Base-by-base conservation (phyloP, 495 filamentous ascomycete species). In the Talaromyces ruber region DNA sequence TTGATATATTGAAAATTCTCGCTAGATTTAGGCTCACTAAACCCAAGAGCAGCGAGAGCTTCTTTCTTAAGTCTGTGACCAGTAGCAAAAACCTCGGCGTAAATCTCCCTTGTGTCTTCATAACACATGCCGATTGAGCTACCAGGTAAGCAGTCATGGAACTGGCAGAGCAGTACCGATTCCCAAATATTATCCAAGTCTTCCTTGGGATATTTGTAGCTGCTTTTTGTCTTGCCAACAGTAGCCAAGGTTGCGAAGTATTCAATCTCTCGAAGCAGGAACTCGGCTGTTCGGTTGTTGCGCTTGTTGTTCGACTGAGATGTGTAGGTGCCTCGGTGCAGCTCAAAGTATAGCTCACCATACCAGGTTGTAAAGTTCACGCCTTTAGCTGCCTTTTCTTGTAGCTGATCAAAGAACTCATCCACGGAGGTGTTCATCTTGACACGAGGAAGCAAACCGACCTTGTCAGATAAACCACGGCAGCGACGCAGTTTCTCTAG, bases 111-210 rank as follows among this genome's bases (percentile, higher is more conserved):
- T 0, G 91, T 94, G 65, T 98, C 94, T 67, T 91, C 88, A 70
- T 97, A 97, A 70, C 89, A 93, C 93, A 98, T 97, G 70, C 93
- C 92, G 63, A 98, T 98, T 18, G 85, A 87, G 68, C 88, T 95
- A n/a, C 94, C 94, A 9, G 94, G 94, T 37, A 98, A 77, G 69
- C 93, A 97, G 70, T 98, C 94, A 68, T 98, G 94, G 79, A 98
- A 98, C 66, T 98, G 94, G 66, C 93, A 96, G 18, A 97, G 84
- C 11, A 95, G 81, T 0, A 85, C 79, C 26, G 76, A 80, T 74
- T 98, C 93, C 94, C 94, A 98, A 86, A 98, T 92, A 53, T 87
- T 80, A 69, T 98, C 94, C 55, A 98, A 84, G 16, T 92, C 82
- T 67, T 88, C 81, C 75, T 97, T 98, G 1, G 94, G 94, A 69